Percentiles rank a stretch among this genome's conserved stretches.
These are phyloP conservation scores for Syzygium grande DNA, from an alignment of 345 rosid species.

Conservation along the genomic window DNA sequence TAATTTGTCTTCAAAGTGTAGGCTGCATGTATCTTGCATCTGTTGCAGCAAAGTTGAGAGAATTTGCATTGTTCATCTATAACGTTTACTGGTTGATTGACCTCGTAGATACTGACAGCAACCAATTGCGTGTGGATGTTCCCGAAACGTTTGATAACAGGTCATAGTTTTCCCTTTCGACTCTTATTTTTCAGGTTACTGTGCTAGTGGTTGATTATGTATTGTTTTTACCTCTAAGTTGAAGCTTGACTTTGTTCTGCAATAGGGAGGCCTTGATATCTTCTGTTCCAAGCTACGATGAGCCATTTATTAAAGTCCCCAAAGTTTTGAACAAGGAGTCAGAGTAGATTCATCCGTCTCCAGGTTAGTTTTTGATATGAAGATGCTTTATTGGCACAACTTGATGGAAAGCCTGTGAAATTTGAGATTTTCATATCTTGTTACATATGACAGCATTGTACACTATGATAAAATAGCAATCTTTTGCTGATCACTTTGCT, in stretches of 20 bases:
- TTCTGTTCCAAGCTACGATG: conserved; percentile 61
- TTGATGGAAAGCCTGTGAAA: not conserved
- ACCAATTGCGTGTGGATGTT: conserved; percentile 56
- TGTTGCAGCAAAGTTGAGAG: not conserved
- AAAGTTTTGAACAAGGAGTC: conserved; percentile 71
- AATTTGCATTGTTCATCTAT: not conserved
- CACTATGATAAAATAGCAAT: not conserved
- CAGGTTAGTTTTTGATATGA: not conserved
- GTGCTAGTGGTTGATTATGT: not conserved
- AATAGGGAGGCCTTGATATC: conserved; percentile 54
- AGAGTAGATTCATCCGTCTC: not conserved
- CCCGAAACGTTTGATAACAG: conserved; percentile 59
- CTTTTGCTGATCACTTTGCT: not conserved
- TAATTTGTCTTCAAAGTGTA: not conserved
- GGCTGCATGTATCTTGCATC: not conserved
- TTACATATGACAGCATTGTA: not conserved
- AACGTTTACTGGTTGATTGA: not conserved
- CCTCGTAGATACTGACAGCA: conserved; percentile 52
- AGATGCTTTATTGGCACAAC: not conserved
- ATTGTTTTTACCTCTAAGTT: not conserved
- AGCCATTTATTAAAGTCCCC: conserved; percentile 54
- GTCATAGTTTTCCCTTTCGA: conserved; percentile 9
- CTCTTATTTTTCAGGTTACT: not conserved
- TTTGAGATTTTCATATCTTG: not conserved
- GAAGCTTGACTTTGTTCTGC: not conserved